Base-by-base conservation (phyloP, 495 filamentous ascomycete genomes). In the Aspergillus asperescens region DNA sequence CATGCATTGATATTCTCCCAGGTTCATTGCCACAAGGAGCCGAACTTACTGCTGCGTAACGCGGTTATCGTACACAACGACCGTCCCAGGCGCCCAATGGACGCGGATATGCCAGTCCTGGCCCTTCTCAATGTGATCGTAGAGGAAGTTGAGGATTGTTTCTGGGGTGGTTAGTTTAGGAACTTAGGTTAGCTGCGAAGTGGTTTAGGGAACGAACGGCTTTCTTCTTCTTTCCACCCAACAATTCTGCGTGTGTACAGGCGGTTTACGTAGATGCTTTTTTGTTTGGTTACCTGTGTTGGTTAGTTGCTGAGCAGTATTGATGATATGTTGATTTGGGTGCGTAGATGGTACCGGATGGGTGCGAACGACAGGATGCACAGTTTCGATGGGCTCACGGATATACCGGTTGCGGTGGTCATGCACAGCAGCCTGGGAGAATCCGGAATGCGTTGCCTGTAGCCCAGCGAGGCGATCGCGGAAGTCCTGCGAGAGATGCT, bases 401-500 rank as follows among this genome's bases (percentile, higher is more conserved):
- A 86, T 78, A 28, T 72, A 67, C n/a, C 77, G 73, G 1, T 22
- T 22, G 3, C 3, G 4, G 5, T 25, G 10, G 31, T 18, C 5
- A 22, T 32, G 19, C 4, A n/a, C 13, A 1, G 75, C 79, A 6
- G 80, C 83, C 65, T 86, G 84, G n/a, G 78, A 71, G 27, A 80
- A 71, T 18, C 79, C 80, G 31, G 76, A 78, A 63, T 87, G 84
- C 23, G 81, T 62, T 8, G 82, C 84, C 6, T 74, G 77, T 38
- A 87, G 71, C 7, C 78, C 73, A 48, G 85, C 79, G 1, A 87
- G 76, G 42, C 82, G 76, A 31, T 76, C 76, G 54, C 82, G 77
- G 69, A 87, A 81, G 5, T 67, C 69, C 6, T 64, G 59, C 4
- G 82, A 85, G 15, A 87, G 71, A 5, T 69, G 64, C 51, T 82